A percentile compares a stretch with the other conserved stretches of the same genome.
Conservation (phyloP, 306 rosid genomes). For the Rubus idaeus region DNA sequence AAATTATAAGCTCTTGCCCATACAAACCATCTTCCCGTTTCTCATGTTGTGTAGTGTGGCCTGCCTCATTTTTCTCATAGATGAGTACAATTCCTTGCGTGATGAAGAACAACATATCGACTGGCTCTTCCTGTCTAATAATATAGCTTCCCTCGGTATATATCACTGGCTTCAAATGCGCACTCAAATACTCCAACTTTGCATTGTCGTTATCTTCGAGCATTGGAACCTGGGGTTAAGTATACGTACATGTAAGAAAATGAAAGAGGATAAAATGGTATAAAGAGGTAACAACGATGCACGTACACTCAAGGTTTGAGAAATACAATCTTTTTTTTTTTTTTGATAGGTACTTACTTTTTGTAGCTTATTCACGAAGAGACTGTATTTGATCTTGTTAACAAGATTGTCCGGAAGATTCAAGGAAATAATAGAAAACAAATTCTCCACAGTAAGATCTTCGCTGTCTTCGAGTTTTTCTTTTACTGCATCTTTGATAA, state of each 20-base stretch:
- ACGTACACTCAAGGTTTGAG: too few species aligned
- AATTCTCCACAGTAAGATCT: neutral
- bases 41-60: too few species aligned
- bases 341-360: neutral
- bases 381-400: neutral
- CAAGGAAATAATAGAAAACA: neutral
- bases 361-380: neutral
- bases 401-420: neutral
- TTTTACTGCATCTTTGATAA: fast-evolving
- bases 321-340: too few species aligned
- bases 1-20: neutral
- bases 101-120: neutral
- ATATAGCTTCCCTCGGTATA: neutral
- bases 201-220: too few species aligned
- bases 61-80: neutral
- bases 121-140: conserved; percentile 2
- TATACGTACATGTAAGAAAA: neutral
- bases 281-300: too few species aligned
- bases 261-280: too few species aligned
- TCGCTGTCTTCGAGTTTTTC: neutral
- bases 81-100: neutral
- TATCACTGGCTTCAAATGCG: neutral
- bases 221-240: neutral
- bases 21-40: neutral
- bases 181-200: neutral